Evolutionary conservation across 164 flowering plant genomes (phyloP).

Genomic region (Stephania cephalantha): DNA sequence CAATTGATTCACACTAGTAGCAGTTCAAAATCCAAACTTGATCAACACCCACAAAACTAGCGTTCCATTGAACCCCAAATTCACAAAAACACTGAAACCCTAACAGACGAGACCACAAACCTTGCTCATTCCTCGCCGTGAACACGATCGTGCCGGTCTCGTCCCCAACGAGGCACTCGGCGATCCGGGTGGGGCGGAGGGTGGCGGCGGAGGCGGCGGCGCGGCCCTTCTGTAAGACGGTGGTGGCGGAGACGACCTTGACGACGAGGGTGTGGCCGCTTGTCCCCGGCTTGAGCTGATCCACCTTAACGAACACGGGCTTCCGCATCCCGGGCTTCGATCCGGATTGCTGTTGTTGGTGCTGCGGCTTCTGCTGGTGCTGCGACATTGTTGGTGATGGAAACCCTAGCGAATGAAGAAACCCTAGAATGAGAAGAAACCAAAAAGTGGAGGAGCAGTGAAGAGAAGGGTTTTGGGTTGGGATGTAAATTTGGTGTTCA

Average conservation of each 20-base stretch:
- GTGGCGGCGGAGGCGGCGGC: conserved; percentile 23
- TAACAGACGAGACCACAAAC: conserved; percentile 5
- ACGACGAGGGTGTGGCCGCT: conserved; percentile 46
- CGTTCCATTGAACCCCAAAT: too few species aligned
- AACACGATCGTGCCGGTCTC: conserved; percentile 50
- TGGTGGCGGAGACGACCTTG: conserved; percentile 38
- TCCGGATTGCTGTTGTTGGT: neutral
- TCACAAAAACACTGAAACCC: conserved; percentile 3
- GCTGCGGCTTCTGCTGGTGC: neutral
- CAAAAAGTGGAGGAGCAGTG: neutral
- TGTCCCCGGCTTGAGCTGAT: conserved; percentile 44
- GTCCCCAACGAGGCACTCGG: conserved; percentile 60
- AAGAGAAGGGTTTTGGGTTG: too few species aligned
- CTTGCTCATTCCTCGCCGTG: conserved; percentile 62
- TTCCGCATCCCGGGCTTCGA: conserved; percentile 33
- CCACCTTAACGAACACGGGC: conserved; percentile 49
- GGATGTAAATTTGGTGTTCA: too few species aligned
- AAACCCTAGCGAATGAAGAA: neutral
- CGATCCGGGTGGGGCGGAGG: conserved; percentile 34
- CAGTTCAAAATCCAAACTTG: neutral
- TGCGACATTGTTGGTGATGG: neutral
- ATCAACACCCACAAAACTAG: neutral
- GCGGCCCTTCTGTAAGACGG: conserved; percentile 32
- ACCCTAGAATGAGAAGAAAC: neutral
- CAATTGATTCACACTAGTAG: too few species aligned